Evolutionary conservation across 2,329 filamentous ascomycete genomes (phyloP), one percentile per base, ranked within the genome.

Genomic region (Fusarium chlamydosporum): DNA sequence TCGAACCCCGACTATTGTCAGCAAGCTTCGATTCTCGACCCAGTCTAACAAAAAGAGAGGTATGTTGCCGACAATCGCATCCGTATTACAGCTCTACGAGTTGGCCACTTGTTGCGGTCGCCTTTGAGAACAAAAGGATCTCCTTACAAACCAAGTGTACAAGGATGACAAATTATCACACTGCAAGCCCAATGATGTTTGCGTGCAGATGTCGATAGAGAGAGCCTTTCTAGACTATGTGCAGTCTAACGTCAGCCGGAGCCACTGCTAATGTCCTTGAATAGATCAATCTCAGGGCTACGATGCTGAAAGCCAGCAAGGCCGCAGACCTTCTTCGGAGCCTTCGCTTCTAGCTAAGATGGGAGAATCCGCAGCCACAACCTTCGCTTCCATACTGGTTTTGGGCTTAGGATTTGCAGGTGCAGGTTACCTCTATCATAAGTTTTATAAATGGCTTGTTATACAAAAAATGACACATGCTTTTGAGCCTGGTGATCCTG

Each of bases 391-490:
- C 23, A 91, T 95, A 57, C 72, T 90, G 12, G 88, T 95, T 16
- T 81, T 95, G 33, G 92, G 89, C 71, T 82, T 85, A 18, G 88
- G 86, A 31, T 90, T 90, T 73, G 85, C 82, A 43, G 73, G 86
- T 26, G 91, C 92, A 8, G 93, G 91, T 26, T 95, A 92, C 78
- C 84, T 85, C 47, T 96, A 96, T 76, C 92, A 96, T 78, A 89
- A 86, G 73, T 88, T 87, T 76, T 98, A 99, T 86, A 99, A 99
- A 82, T 86, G 90, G 79, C 81, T 97, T 57, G 93, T 98, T 29
- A 83, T 98, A n/a, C 82, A 89, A 69, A 99, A 99, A 81, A 98
- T 99, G 85, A 88, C 92, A 70, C 91, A 92, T 72, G 96, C 96
- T 26, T 99, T 99, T 79, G 86, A 91, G 60, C 94, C 94, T 2